Conservation (phyloP, 306 rosid genomes). For the Adenanthera pavonina region DNA sequence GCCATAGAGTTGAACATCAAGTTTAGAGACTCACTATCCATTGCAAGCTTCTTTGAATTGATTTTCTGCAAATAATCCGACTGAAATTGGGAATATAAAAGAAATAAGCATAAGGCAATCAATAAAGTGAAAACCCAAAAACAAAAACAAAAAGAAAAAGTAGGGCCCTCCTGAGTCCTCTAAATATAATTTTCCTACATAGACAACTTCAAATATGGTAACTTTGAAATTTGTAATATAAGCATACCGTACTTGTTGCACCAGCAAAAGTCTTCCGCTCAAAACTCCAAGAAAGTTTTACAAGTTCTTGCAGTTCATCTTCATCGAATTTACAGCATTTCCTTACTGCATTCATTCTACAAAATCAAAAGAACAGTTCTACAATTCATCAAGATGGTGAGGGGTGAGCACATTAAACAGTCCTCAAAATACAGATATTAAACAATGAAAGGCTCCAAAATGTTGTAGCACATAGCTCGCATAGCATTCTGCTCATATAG, state of each 20-base stretch:
- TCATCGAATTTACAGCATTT: slow-evolving; percentile 35
- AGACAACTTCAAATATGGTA: neutral
- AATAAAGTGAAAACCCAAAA: neutral
- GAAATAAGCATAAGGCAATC: neutral
- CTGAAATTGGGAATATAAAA: slow-evolving; percentile 20
- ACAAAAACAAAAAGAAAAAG: neutral
- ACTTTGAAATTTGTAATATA: neutral
- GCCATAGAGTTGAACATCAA: slow-evolving; percentile 33
- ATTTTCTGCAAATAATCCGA: slow-evolving; percentile 15
- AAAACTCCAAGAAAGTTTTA: slow-evolving; percentile 41
- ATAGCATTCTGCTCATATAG: neutral
- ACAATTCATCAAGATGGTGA: neutral
- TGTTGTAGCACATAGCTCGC: too few species aligned
- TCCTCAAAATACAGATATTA: neutral
- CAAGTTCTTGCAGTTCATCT: slow-evolving; percentile 55
- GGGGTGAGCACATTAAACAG: neutral
- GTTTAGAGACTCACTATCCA: slow-evolving; percentile 50
- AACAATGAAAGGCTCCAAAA: neutral
- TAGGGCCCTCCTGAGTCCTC: neutral
- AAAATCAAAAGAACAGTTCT: neutral
- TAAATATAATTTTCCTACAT: neutral
- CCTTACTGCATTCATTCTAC: slow-evolving; percentile 46
- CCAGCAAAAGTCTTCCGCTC: slow-evolving; percentile 57
- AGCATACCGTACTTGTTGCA: slow-evolving; percentile 52
- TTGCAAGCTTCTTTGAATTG: neutral